phyloP scores from a whole-genome alignment of 176 grass and related monocot species.

The Eleusine indica region DNA sequence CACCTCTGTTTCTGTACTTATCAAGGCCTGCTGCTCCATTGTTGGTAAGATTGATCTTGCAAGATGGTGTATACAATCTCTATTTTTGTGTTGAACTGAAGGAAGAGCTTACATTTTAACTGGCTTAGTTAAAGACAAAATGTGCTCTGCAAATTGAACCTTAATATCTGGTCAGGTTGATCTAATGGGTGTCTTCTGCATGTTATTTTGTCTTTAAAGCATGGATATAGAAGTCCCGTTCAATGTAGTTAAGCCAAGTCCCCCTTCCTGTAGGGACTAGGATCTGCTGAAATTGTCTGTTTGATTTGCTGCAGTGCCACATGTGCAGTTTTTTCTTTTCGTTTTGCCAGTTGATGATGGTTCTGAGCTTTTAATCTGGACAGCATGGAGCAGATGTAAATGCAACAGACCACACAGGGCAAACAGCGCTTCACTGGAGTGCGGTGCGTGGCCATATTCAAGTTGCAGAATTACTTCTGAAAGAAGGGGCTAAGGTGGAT shows the following conservation, averaged over 20 bases:
- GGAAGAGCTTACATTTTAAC: background rate
- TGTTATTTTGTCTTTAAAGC: background rate
- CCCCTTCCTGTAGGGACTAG: too few species aligned
- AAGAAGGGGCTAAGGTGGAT: constrained; percentile 92
- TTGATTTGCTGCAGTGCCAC: background rate
- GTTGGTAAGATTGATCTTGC: background rate
- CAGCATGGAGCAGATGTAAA: constrained; percentile 97
- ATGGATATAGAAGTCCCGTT: background rate
- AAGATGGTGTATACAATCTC: background rate
- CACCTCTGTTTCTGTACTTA: background rate
- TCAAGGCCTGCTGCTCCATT: background rate
- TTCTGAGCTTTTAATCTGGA: constrained; percentile 30
- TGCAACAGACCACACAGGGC: constrained; percentile 80
- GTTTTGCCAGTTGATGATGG: constrained; percentile 24
- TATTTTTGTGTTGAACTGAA: background rate
- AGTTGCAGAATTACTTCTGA: constrained; percentile 83
- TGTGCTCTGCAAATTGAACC: constrained; percentile 1
- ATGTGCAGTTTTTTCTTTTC: background rate
- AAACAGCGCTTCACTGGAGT: constrained; percentile 96
- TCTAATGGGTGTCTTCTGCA: background rate
- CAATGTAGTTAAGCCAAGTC: background rate
- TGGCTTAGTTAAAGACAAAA: background rate
- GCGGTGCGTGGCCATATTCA: constrained; percentile 88
- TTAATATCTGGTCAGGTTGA: background rate
- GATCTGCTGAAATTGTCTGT: background rate